Percentiles rank a stretch among this genome's conserved stretches.
Conservation (phyloP, 2,329 filamentous ascomycete genomes). For the Arthrobotrys sphaeroides region DNA sequence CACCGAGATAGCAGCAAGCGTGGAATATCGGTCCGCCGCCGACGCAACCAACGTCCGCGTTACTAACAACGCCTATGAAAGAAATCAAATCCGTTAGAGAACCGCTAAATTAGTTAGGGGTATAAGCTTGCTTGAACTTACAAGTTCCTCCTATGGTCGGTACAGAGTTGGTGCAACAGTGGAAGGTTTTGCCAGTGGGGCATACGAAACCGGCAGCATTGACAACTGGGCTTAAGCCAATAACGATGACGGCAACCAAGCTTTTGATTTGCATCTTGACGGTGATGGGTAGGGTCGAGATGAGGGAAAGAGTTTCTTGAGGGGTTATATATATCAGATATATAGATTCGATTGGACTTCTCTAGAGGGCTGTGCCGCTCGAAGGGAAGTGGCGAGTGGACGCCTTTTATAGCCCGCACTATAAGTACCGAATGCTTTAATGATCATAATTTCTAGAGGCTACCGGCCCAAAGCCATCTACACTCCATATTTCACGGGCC, state of each 20-base stretch:
- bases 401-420: background rate
- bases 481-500: background rate
- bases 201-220: slow-evolving; percentile 18
- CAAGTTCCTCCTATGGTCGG: background rate
- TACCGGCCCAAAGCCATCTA: background rate
- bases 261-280: slow-evolving; percentile 27
- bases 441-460: background rate
- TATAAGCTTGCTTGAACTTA: background rate
- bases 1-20: background rate
- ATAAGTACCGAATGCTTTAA: background rate
- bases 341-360: background rate
- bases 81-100: background rate
- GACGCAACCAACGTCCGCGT: background rate
- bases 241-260: slow-evolving; percentile 11
- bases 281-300: background rate
- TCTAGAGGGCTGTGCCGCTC: background rate
- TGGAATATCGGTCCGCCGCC: background rate
- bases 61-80: background rate
- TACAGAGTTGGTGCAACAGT: slow-evolving; percentile 29
- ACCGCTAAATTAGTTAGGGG: background rate
- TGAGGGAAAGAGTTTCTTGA: background rate
- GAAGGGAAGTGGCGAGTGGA: background rate
- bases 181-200: slow-evolving; percentile 23
- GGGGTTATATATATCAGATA: background rate
- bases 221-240: slow-evolving; percentile 17